A percentile compares a stretch with the other conserved stretches of the same genome.
phyloP scores from a whole-genome alignment of 2,329 filamentous ascomycete species.

The Cadophora sp. region DNA sequence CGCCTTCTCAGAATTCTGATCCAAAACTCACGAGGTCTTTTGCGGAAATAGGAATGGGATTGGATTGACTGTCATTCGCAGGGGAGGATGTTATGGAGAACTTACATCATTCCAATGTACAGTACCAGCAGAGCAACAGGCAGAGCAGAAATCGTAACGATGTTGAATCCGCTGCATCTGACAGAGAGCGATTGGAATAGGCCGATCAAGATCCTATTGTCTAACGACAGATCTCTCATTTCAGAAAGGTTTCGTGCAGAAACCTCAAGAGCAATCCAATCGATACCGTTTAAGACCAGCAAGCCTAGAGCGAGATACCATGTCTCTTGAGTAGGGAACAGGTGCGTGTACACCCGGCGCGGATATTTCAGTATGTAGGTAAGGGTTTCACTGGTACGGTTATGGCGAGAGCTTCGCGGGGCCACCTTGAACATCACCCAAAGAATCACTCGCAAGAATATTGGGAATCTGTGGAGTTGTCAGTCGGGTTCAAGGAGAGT shows the following conservation, averaged over 20 bases:
- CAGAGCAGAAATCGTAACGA: constrained; percentile 63
- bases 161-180: constrained; percentile 69
- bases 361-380: constrained; percentile 62
- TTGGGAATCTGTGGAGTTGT: constrained; percentile 55
- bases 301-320: constrained; percentile 71
- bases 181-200: constrained; percentile 70
- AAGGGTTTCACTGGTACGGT: constrained; percentile 54
- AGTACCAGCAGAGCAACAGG: constrained; percentile 62
- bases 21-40: not conserved
- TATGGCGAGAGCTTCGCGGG: constrained; percentile 25
- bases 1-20: not conserved
- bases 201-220: constrained; percentile 65
- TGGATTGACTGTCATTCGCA: not conserved
- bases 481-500: not conserved
- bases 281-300: constrained; percentile 63
- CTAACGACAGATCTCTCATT: constrained; percentile 57
- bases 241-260: constrained; percentile 66
- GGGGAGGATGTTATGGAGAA: not conserved
- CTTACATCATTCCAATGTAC: constrained; percentile 68
- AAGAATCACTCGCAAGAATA: constrained; percentile 65
- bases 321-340: constrained; percentile 68
- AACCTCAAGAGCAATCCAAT: constrained; percentile 71
- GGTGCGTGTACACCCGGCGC: constrained; percentile 64
- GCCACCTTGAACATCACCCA: constrained; percentile 57
- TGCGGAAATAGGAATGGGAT: not conserved